Percentiles rank a stretch among this genome's conserved stretches.
phyloP scores from a whole-genome alignment of 2,329 filamentous ascomycete genomes.

The Botryotinia convoluta region DNA sequence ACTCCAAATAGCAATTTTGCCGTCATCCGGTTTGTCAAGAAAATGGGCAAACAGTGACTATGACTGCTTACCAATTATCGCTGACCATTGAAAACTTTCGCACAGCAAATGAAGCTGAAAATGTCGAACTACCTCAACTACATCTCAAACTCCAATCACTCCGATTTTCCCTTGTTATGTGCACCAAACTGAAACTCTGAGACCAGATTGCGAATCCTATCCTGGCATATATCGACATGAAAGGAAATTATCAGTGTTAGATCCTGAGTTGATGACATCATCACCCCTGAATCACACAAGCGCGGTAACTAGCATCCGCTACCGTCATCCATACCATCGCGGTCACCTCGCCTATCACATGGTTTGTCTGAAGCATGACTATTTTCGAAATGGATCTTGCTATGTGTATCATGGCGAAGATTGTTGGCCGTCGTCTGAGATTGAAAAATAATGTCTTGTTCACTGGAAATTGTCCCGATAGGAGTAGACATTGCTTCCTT shows the following conservation, averaged over 20 bases:
- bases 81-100: neutral
- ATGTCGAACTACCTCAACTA: neutral
- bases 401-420: neutral
- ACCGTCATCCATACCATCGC: neutral
- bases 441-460: neutral
- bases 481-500: neutral
- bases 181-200: neutral
- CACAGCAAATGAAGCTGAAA: neutral
- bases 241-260: neutral
- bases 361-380: neutral
- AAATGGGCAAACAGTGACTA: too few species aligned
- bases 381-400: neutral
- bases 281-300: neutral
- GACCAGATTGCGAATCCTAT: neutral
- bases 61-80: neutral
- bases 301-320: neutral
- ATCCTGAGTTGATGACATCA: neutral
- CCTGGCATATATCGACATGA: neutral
- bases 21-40: too few species aligned
- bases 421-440: neutral
- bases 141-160: neutral
- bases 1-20: too few species aligned
- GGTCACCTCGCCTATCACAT: neutral
- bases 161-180: neutral
- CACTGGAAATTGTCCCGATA: neutral